Conservation (phyloP, 805 yeast genomes). For the Starmerella floricola region DNA sequence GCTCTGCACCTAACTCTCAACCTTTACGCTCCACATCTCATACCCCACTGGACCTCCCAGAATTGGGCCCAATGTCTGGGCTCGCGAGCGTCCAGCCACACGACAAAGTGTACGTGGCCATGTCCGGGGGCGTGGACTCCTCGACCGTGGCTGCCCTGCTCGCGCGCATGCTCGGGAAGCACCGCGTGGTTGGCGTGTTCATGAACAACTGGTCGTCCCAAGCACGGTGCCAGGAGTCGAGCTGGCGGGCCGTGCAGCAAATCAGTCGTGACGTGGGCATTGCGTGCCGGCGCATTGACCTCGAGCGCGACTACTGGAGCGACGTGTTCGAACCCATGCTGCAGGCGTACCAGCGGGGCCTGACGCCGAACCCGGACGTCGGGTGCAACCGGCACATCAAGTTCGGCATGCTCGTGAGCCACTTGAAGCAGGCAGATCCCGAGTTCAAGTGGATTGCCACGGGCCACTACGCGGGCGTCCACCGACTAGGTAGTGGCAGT, state of each 20-base stretch:
- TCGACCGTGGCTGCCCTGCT: conserved; percentile 71
- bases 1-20: too few relatives aligned
- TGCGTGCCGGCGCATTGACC: conserved; percentile 62
- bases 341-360: conserved; percentile 51
- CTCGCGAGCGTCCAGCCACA: conserved; percentile 17
- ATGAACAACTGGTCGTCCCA: conserved; percentile 77
- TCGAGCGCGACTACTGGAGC: conserved; percentile 86
- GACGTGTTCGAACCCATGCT: conserved; percentile 91
- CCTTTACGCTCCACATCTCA: too few relatives aligned
- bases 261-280: conserved; percentile 52
- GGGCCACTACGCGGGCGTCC: conserved; percentile 38
- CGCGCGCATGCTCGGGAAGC: conserved; percentile 32
- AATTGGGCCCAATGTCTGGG: conserved; percentile 9
- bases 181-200: conserved; percentile 65
- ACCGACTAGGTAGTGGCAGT: neutral
- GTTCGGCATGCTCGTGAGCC: conserved; percentile 62
- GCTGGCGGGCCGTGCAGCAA: conserved; percentile 71
- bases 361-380: conserved; percentile 92
- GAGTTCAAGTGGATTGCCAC: conserved; percentile 68
- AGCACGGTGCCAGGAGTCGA: conserved; percentile 65
- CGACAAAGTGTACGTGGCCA: conserved; percentile 68
- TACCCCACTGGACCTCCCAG: neutral
- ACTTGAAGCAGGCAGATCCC: conserved; percentile 14
- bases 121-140: conserved; percentile 97
- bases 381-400: conserved; percentile 76